phyloP scores from a whole-genome alignment of 306 rosid species.

The Malus sieversii region DNA sequence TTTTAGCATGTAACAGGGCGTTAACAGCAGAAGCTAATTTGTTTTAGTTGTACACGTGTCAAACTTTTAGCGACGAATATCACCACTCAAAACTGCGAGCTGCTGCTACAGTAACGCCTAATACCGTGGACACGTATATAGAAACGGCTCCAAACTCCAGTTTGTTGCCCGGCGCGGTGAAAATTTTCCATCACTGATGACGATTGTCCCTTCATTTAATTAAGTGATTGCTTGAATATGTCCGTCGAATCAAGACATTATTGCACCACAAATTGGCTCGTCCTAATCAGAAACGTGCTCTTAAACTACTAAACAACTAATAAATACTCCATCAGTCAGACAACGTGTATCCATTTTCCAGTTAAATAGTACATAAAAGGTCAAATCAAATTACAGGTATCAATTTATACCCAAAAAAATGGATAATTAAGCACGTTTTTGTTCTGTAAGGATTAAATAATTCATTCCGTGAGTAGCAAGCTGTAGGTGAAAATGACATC shows the following conservation, averaged over 20 bases:
- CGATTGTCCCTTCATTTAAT: background rate
- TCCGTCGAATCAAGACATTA: background rate
- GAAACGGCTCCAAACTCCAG: background rate
- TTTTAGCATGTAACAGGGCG: too few relatives aligned
- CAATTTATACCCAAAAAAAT: background rate
- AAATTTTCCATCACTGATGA: constrained; percentile 10
- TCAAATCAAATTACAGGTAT: background rate
- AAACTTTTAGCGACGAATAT: too few relatives aligned
- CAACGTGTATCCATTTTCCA: background rate
- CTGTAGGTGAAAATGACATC: background rate
- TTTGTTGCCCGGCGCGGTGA: background rate
- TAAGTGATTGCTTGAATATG: background rate
- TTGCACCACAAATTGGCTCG: background rate
- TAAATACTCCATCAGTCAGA: background rate
- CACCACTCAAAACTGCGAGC: too few relatives aligned
- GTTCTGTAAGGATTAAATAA: background rate
- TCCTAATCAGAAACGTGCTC: constrained; percentile 9
- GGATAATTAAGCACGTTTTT: constrained; percentile 15
- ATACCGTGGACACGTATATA: background rate
- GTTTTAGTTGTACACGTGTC: too few relatives aligned
- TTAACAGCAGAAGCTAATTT: too few relatives aligned
- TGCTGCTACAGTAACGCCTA: too few relatives aligned
- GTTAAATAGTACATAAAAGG: background rate
- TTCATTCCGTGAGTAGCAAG: constrained; percentile 1
- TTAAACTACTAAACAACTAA: background rate